Evolutionary conservation across 306 rosid genomes (phyloP).

Genomic region (Hippophae tibetana): DNA sequence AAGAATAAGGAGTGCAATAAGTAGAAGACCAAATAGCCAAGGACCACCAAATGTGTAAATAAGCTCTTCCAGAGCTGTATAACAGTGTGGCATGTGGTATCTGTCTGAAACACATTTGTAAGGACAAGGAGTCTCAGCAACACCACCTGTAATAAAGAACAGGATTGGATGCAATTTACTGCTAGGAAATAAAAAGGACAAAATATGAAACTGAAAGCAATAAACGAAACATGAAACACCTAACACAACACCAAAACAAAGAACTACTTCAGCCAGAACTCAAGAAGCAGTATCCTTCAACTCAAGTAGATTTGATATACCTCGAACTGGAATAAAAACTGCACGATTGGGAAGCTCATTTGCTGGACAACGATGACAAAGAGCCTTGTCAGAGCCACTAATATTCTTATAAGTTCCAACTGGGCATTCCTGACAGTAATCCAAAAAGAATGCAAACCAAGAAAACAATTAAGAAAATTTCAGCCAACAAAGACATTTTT

Average conservation of each 20-base stretch:
- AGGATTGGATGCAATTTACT: neutral
- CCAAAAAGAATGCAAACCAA: slow-evolving; percentile 14
- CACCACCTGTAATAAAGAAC: slow-evolving; percentile 56
- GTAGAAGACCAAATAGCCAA: slow-evolving; percentile 86
- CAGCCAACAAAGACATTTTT: too few species aligned
- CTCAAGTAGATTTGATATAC: slow-evolving; percentile 33
- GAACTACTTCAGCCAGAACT: neutral
- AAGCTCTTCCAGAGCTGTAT: slow-evolving; percentile 93
- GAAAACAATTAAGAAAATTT: neutral
- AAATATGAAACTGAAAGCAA: slow-evolving; percentile 7
- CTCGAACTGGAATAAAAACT: slow-evolving; percentile 62
- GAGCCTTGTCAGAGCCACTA: slow-evolving; percentile 71
- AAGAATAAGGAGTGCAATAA: slow-evolving; percentile 69
- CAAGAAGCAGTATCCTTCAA: neutral
- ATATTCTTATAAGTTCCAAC: slow-evolving; percentile 85
- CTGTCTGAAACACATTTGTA: slow-evolving; percentile 84
- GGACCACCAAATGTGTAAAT: slow-evolving; percentile 96
- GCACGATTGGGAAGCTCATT: slow-evolving; percentile 81
- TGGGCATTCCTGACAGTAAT: slow-evolving; percentile 75
- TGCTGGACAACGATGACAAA: slow-evolving; percentile 71
- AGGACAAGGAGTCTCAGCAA: slow-evolving; percentile 78
- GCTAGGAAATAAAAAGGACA: neutral
- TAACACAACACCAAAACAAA: neutral
- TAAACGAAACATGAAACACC: neutral
- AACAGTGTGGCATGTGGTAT: slow-evolving; percentile 95